Percentiles rank a stretch among this genome's conserved stretches.
These are phyloP conservation scores for Lentinus tigrinus DNA, from an alignment of 768 basidiomycete genomes.

Conservation along the genomic window DNA sequence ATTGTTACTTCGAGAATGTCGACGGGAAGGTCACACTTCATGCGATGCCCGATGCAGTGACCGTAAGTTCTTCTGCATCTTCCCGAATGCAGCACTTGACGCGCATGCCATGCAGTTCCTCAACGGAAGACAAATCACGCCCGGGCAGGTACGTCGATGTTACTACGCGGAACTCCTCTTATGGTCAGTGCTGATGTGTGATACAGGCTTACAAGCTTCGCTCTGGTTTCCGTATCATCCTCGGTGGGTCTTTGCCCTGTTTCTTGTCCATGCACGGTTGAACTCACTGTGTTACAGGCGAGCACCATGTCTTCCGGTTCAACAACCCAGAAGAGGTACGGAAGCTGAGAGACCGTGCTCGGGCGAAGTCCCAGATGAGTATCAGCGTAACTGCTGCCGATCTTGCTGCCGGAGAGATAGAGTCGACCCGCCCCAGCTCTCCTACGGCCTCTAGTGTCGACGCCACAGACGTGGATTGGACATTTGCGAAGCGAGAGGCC, in stretches of 20 bases:
- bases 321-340: conserved; percentile 95
- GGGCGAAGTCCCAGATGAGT: conserved; percentile 66
- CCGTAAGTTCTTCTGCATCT: conserved; percentile 49
- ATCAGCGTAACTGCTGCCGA: conserved; percentile 66
- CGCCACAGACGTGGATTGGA: conserved; percentile 87
- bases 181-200: background rate
- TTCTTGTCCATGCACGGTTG: background rate
- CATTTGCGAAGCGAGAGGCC: conserved; percentile 93
- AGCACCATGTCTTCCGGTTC: conserved; percentile 97
- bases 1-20: conserved; percentile 87
- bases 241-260: conserved; percentile 58
- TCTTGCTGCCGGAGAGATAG: conserved; percentile 51
- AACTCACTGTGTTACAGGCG: conserved; percentile 58
- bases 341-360: conserved; percentile 82
- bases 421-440: conserved; percentile 75
- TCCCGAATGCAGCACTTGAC: background rate
- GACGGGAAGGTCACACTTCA: conserved; percentile 85
- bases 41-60: conserved; percentile 77
- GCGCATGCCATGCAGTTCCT: conserved; percentile 58
- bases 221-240: conserved; percentile 94
- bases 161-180: background rate
- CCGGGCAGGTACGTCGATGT: conserved; percentile 69
- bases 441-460: conserved; percentile 68
- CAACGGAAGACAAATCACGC: conserved; percentile 85
- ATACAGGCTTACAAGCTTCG: conserved; percentile 74